These are phyloP conservation scores for Teunomyces tritomae DNA, from an alignment of 805 yeast genomes.

Conservation along the genomic window DNA sequence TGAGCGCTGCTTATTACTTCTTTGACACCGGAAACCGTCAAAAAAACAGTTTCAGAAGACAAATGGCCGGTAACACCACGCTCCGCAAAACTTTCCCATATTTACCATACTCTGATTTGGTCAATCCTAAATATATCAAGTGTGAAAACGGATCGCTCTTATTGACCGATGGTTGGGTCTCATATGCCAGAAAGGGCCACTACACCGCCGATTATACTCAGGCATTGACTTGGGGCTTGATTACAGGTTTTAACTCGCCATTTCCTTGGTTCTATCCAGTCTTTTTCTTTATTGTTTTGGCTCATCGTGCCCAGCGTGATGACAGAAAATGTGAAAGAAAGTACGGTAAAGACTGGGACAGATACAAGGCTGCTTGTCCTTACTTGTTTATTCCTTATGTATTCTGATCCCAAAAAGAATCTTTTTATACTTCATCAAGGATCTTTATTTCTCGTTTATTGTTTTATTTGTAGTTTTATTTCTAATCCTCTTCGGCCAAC, in stretches of 20 bases:
- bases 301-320: slow-evolving; percentile 90
- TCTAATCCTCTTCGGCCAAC: slow-evolving; percentile 90
- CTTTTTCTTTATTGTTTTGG: slow-evolving; percentile 82
- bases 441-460: no score
- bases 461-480: no score
- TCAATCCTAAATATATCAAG: slow-evolving; percentile 79
- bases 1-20: slow-evolving; percentile 78
- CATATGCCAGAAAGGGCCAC: slow-evolving; percentile 88
- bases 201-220: slow-evolving; percentile 94
- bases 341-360: slow-evolving; percentile 93
- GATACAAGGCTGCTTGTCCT: slow-evolving; percentile 83
- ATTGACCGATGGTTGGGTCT: slow-evolving; percentile 93
- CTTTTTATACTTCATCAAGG: no score
- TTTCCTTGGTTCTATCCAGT: slow-evolving; percentile 96
- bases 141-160: slow-evolving; percentile 83
- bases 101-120: slow-evolving; percentile 78
- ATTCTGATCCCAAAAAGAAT: slow-evolving; percentile 38
- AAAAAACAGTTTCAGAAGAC: slow-evolving; percentile 86
- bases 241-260: slow-evolving; percentile 83
- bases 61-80: slow-evolving; percentile 72
- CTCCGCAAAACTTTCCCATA: slow-evolving; percentile 91
- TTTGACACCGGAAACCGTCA: slow-evolving; percentile 95
- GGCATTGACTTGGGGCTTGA: slow-evolving; percentile 86
- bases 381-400: slow-evolving; percentile 88
- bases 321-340: slow-evolving; percentile 77